Base-by-base conservation (phyloP, 1,284 basidiomycete genomes). In the Ganoderma multipileum region DNA sequence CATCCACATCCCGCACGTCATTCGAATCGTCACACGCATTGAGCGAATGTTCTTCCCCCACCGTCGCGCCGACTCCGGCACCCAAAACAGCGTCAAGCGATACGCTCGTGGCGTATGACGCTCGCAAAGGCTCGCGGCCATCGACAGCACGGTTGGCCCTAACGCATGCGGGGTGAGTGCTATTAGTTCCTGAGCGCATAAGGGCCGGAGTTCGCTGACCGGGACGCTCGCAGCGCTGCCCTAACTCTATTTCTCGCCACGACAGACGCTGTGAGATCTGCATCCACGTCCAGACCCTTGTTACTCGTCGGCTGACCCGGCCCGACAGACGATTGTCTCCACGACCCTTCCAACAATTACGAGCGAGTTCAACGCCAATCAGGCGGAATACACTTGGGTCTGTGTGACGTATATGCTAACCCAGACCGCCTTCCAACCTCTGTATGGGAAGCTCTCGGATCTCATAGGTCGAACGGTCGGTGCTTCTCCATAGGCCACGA, bases 351-450 rank as follows among this genome's bases (percentile, higher is more conserved):
- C 93, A 23, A 94, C 91, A 12, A 94, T 95, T 70, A 83, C 89
- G 23, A 86, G 83, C 69, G 86, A 92, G 65, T 84, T 94, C 50
- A 70, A 82, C 41, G 91, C 91, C 23, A 86, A 89, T 55, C 85
- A 88, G 68, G 85, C 82, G 63, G 87, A 93, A 76, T 95, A 94
- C 75, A 91, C 90, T n/a, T 95, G 93, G 93, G 90, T 95, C 63
- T 91, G 89, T 30, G 90, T 93, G 50, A 85, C 91, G 26, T 95
- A 95, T 75, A 87, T 94, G 85, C 84, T 95, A 65, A 93, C 93
- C 2, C 93, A 95, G 76, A 94, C 93, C 2, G 91, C 91, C 20
- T 89, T 90, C 71, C 93, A 94, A 75, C 93, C 93, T 52, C 80
- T 95, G 39, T 94, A 94, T 76, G 93, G 91, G 63, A 87, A 86